Evolutionary conservation across 2,329 filamentous ascomycete species (phyloP).

Genomic region (Aspergillus sp.): DNA sequence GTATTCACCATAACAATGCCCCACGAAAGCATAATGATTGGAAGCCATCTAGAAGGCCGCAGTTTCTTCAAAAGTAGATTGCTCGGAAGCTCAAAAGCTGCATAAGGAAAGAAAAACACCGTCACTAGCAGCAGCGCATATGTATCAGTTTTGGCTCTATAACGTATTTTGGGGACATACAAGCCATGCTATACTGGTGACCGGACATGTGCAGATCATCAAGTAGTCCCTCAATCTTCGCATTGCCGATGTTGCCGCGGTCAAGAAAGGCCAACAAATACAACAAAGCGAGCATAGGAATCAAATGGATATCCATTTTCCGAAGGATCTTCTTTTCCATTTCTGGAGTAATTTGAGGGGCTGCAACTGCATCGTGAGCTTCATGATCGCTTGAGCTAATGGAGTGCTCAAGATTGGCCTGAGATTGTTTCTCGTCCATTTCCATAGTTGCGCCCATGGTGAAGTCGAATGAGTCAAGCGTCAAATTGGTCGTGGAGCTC

Average conservation of each 20-base stretch:
- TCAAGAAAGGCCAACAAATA: constrained; percentile 34
- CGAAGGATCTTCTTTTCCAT: constrained; percentile 20
- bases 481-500: no score
- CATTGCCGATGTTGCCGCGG: constrained; percentile 35
- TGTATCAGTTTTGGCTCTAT: background rate
- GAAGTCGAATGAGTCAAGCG: background rate
- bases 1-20: constrained; percentile 42
- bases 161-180: constrained; percentile 7
- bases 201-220: constrained; percentile 28
- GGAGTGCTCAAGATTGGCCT: background rate
- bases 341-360: background rate
- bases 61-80: constrained; percentile 26
- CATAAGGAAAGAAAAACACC: constrained; percentile 28
- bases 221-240: constrained; percentile 30
- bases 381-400: background rate
- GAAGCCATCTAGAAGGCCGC: constrained; percentile 28
- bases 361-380: background rate
- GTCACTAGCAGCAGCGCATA: constrained; percentile 19
- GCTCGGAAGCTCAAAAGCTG: constrained; percentile 20
- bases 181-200: constrained; percentile 29
- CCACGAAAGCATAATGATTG: constrained; percentile 38
- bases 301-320: constrained; percentile 27
- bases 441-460: background rate
- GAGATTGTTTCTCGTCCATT: background rate
- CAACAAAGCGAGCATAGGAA: constrained; percentile 25